Percentiles rank a stretch among this genome's conserved stretches.
Evolutionary conservation across 2,329 filamentous ascomycete species (phyloP).

Genomic region (Ceratocystis cacaofunesta): DNA sequence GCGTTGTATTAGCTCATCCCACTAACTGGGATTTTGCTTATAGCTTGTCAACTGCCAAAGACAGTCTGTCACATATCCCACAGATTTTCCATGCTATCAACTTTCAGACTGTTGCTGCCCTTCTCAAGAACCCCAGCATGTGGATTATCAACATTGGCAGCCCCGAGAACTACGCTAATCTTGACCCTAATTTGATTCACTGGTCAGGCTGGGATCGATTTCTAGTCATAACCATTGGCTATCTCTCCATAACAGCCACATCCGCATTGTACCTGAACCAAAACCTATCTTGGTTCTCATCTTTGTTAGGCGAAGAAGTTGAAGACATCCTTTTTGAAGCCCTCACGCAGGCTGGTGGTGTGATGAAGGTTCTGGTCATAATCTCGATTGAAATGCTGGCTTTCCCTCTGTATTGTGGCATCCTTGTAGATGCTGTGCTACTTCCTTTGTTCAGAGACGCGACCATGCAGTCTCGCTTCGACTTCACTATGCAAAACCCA

Average conservation of each 20-base stretch:
- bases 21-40: constrained; percentile 2
- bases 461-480: constrained; percentile 59
- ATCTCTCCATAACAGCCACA: constrained; percentile 57
- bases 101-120: constrained; percentile 16
- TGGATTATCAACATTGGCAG: constrained; percentile 42
- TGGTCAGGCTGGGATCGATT: constrained; percentile 53
- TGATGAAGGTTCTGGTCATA: constrained; percentile 94
- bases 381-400: constrained; percentile 98
- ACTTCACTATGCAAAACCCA: constrained; percentile 65
- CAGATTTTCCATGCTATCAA: not conserved
- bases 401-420: constrained; percentile 88
- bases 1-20: not conserved
- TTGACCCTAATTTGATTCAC: constrained; percentile 46
- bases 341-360: constrained; percentile 83
- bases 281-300: constrained; percentile 32
- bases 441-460: constrained; percentile 77
- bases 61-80: not conserved
- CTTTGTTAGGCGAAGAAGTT: constrained; percentile 41
- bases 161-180: constrained; percentile 20
- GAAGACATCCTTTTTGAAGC: constrained; percentile 70
- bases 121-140: constrained; percentile 33
- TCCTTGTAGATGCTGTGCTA: constrained; percentile 76
- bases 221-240: constrained; percentile 66
- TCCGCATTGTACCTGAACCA: constrained; percentile 68
- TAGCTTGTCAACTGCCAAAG: not conserved